Evolutionary conservation across 371 early-diverging fungal genomes (phyloP), one percentile per base, ranked within the genome.

Genomic region (Apophysomyces elegans): DNA sequence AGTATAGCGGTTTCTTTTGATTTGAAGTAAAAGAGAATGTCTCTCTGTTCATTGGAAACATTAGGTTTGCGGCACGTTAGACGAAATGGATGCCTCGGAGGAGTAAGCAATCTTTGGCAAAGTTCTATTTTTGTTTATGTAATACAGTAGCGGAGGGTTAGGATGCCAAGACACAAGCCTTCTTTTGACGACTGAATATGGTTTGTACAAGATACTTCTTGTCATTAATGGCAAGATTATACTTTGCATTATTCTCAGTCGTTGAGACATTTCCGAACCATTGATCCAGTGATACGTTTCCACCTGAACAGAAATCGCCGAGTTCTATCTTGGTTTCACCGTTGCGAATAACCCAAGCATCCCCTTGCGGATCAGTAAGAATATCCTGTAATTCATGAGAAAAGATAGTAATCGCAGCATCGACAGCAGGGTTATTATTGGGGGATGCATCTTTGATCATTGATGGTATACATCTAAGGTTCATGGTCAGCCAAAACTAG

Each of bases 331-430:
- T 65, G 1, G 64, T 58, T 5, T 59, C 58, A 44, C 60, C 68
- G 7, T 59, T 45, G 41, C 74, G 43, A n/a, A 80, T 76, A 12
- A 66, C 62, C 84, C 84, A 86, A 16, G 76, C 86, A 63, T 83
- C 65, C n/a, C 69, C 66, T 50, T 71, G 73, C 12, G 86, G 86
- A 60, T 86, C 79, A 0, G 84, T 81, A 59, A 79, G 62, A 11
- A 83, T 61, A 64, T 86, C 84, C 62, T 81, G 80, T 35, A 86
- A 62, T 66, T 84, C 86, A 64, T 86, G 86, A 2, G 85, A 84
- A 59, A 84, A 75, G 36, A 80, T 80, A 14, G 78, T 79, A 60
- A 86, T 76, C 37, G 78, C 76, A 65, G 84, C 83, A 63, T 86
- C 86, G 38, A 83, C 75, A 8, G 75, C 70, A 37, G 82, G 81